These are phyloP conservation scores for Boletus reticulatus DNA, from an alignment of 768 basidiomycete species.

Conservation along the genomic window DNA sequence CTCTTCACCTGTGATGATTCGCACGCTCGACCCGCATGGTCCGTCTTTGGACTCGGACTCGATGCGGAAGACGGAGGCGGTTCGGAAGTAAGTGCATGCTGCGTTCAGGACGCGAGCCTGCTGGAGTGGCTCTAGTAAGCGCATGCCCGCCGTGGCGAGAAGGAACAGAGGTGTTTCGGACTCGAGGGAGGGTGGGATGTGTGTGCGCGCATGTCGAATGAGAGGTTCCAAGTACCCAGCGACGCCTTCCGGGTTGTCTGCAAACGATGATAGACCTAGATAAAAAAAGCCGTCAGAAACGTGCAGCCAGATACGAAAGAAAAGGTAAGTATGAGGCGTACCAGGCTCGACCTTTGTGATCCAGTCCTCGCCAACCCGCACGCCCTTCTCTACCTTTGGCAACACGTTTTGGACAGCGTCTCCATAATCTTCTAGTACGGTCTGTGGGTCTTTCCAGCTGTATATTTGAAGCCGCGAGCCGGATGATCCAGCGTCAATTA, in stretches of 20 bases:
- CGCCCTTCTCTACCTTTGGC: conserved; percentile 91
- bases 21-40: conserved; percentile 89
- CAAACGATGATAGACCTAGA: conserved; percentile 85
- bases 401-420: conserved; percentile 52
- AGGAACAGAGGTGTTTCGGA: conserved; percentile 87
- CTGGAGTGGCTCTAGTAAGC: conserved; percentile 66
- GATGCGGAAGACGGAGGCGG: conserved; percentile 77
- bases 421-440: conserved; percentile 51
- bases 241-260: conserved; percentile 65
- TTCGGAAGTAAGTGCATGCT: conserved; percentile 73
- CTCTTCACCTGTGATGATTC: conserved; percentile 96
- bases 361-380: conserved; percentile 78
- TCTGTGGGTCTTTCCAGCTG: conserved; percentile 87
- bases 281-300: background rate
- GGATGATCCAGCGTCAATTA: conserved; percentile 98
- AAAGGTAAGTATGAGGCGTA: conserved; percentile 41
- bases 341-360: conserved; percentile 92
- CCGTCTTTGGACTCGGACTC: conserved; percentile 62
- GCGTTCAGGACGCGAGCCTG: conserved; percentile 72
- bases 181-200: conserved; percentile 86
- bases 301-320: too few relatives aligned
- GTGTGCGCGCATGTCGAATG: conserved; percentile 73
- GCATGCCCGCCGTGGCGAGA: conserved; percentile 97
- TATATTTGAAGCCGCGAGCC: conserved; percentile 96
- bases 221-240: conserved; percentile 77